phyloP scores from a whole-genome alignment of 176 grass and related monocot genomes.

The Oryza nivara region DNA sequence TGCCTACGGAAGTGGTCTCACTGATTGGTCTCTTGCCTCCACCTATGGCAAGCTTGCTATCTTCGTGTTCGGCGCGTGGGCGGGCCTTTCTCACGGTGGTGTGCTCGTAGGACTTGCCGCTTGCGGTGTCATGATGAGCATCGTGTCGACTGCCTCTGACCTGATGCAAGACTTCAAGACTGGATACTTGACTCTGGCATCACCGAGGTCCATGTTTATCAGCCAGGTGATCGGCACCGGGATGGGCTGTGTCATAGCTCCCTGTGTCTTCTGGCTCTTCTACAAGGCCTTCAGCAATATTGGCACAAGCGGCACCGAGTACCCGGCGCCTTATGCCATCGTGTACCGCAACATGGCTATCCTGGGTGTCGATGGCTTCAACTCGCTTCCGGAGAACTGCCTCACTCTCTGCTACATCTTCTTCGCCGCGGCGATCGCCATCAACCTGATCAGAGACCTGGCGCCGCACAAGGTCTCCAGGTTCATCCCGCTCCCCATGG shows the following conservation, averaged over 20 bases:
- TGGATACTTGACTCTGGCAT: slow-evolving; percentile 86
- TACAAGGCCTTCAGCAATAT: slow-evolving; percentile 87
- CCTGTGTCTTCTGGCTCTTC: slow-evolving; percentile 94
- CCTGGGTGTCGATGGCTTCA: slow-evolving; percentile 73
- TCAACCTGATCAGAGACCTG: slow-evolving; percentile 70
- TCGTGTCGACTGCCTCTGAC: slow-evolving; percentile 85
- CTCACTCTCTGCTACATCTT: slow-evolving; percentile 84
- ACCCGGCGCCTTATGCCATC: slow-evolving; percentile 90
- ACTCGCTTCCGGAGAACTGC: slow-evolving; percentile 70
- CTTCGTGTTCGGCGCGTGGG: slow-evolving; percentile 91
- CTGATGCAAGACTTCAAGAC: slow-evolving; percentile 99
- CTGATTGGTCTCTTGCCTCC: slow-evolving; percentile 94
- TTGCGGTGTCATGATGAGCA: slow-evolving; percentile 97
- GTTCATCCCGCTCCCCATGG: slow-evolving; percentile 90
- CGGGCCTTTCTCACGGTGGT: slow-evolving; percentile 66
- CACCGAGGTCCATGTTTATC: slow-evolving; percentile 89
- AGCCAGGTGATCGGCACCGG: slow-evolving; percentile 90
- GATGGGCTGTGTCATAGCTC: slow-evolving; percentile 84
- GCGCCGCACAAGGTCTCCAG: slow-evolving; percentile 49
- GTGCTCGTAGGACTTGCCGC: slow-evolving; percentile 84
- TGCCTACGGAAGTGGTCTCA: slow-evolving; percentile 92
- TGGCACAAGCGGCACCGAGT: slow-evolving; percentile 56
- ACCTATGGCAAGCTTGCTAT: slow-evolving; percentile 96
- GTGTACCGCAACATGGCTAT: slow-evolving; percentile 98
- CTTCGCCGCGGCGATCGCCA: slow-evolving; percentile 59